phyloP scores from a whole-genome alignment of 169 alveolate genomes.

The Plasmodium falciparum region DNA sequence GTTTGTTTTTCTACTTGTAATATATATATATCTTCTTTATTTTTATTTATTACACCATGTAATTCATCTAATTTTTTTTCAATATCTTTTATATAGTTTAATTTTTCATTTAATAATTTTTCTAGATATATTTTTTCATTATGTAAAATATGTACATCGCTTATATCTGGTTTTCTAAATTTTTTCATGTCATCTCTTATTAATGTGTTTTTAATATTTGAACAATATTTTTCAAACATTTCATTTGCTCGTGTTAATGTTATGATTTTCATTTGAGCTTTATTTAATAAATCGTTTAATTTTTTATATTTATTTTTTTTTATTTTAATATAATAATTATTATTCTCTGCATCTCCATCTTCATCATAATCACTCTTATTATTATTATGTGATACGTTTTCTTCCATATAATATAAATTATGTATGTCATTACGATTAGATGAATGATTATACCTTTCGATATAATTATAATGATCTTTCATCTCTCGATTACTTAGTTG shows the following conservation, averaged over 20 bases:
- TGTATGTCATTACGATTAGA: too few species aligned
- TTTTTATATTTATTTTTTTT: conserved; percentile 32
- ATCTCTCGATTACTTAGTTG: too few species aligned
- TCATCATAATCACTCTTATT: conserved; percentile 1
- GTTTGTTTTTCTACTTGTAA: conserved; percentile 41
- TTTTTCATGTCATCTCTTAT: conserved; percentile 11
- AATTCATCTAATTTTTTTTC: conserved; percentile 34
- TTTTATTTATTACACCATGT: neutral
- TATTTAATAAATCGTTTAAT: conserved; percentile 38
- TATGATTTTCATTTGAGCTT: conserved; percentile 54
- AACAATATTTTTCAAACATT: conserved; percentile 24
- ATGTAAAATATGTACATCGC: conserved; percentile 1
- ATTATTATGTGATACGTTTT: neutral
- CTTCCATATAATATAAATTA: neutral
- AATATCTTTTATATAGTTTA: conserved; percentile 11
- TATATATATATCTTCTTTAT: conserved; percentile 1
- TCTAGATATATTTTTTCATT: conserved; percentile 38
- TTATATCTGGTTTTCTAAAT: conserved; percentile 12
- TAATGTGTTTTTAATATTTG: conserved; percentile 1
- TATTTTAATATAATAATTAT: conserved; percentile 27
- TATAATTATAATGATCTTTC: too few species aligned
- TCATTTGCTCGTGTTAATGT: conserved; percentile 21
- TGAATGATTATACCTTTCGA: too few species aligned
- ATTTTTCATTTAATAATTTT: conserved; percentile 18
- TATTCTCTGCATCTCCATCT: neutral